These are phyloP conservation scores for Allium fistulosum DNA, from an alignment of 106 monocot species.

Conservation along the genomic window DNA sequence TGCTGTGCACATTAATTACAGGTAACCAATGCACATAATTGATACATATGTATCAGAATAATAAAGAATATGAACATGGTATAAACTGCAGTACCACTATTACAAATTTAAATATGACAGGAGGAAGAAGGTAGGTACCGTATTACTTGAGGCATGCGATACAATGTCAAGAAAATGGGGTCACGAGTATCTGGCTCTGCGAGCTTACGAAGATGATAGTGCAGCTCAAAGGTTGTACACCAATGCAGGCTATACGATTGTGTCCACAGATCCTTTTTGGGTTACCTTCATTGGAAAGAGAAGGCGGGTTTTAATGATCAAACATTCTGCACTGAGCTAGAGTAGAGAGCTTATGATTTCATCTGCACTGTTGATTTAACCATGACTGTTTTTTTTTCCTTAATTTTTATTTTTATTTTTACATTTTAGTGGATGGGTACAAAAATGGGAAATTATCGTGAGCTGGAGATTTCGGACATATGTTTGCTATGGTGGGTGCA, in stretches of 20 bases:
- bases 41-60: background rate
- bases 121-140: conserved; percentile 67
- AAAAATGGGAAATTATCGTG: too few relatives aligned
- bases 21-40: conserved; percentile 23
- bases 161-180: conserved; percentile 50
- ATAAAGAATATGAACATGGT: background rate
- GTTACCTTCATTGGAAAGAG: conserved; percentile 50
- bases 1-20: conserved; percentile 57
- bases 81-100: background rate
- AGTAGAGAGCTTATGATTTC: too few relatives aligned
- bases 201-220: conserved; percentile 71
- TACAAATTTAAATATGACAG: conserved; percentile 11
- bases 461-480: too few relatives aligned
- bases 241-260: conserved; percentile 59
- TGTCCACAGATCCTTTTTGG: conserved; percentile 62
- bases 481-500: too few relatives aligned
- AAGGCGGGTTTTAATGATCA: conserved; percentile 74
- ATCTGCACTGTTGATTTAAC: too few relatives aligned
- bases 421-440: too few relatives aligned
- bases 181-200: conserved; percentile 39
- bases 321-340: conserved; percentile 4
- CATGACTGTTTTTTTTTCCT: too few relatives aligned
- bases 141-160: conserved; percentile 75
- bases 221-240: conserved; percentile 55
- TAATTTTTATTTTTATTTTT: too few relatives aligned